Evolutionary conservation across 345 rosid genomes (phyloP).

Genomic region (Carallia brachiata): DNA sequence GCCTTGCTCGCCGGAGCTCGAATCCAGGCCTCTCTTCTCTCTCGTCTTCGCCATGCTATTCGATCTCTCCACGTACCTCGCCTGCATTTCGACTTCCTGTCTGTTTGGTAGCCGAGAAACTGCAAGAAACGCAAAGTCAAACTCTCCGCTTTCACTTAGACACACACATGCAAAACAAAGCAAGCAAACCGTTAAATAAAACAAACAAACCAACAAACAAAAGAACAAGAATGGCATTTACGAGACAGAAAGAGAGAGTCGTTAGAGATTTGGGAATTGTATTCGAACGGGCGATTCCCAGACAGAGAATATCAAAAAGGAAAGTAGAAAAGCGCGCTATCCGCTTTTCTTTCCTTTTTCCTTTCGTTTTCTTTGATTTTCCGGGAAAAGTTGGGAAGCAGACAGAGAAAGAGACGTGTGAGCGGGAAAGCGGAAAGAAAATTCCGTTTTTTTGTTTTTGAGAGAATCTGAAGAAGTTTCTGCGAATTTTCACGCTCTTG

Average conservation of each 20-base stretch:
- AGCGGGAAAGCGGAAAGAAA: background rate
- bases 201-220: too few relatives aligned
- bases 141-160: background rate
- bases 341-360: too few relatives aligned
- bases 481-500: too few relatives aligned
- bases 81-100: slow-evolving; percentile 15
- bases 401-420: background rate
- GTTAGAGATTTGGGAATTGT: too few relatives aligned
- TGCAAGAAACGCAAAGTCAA: background rate
- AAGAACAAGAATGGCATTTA: too few relatives aligned
- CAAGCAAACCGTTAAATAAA: too few relatives aligned
- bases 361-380: background rate
- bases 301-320: too few relatives aligned
- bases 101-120: slow-evolving; percentile 4
- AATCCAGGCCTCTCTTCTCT: slow-evolving; percentile 30
- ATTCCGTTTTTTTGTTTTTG: background rate
- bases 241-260: too few relatives aligned
- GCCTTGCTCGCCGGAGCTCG: slow-evolving; percentile 25
- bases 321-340: too few relatives aligned
- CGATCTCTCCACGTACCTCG: slow-evolving; percentile 25
- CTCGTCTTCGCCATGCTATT: slow-evolving; percentile 14
- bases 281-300: too few relatives aligned
- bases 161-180: too few relatives aligned
- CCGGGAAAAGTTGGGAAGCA: background rate
- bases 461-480: too few relatives aligned